Evolutionary conservation across 305 asterid species (phyloP), one percentile per base, ranked within the genome.

Genomic region (Fraxinus greggii): DNA sequence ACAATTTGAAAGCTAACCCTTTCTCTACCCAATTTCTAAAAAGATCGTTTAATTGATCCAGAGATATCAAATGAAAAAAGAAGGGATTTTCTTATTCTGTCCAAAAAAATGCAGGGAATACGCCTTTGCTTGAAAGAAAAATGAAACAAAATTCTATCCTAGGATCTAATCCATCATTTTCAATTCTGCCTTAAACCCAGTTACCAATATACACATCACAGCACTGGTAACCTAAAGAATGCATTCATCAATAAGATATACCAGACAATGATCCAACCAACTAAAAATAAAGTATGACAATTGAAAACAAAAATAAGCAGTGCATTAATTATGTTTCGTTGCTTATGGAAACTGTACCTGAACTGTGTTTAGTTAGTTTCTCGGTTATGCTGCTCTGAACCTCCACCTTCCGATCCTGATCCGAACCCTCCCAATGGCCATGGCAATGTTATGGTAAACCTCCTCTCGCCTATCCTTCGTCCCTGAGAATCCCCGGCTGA

Each of bases 351-450:
- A 45, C 17, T 79, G 63, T 83, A 88, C 88, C 81, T 75, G 76
- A 83, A 24, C 67, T 2, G 79, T 23, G 33, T 65, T 78, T 78
- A 88, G 48, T 79, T 82, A 0, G 79, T 82, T 56, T 84, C 89
- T 78, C 83, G 69, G 35, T 82, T 80, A 24, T 40, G 88, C 54
- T 12, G 54, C 35, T 79, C 87, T 24, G 88, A 56, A 32, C 87
- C 90, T 61, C 86, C 90, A 45, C 88, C 76, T 24, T 90, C 86
- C 0, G 92, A 85, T 19, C 91, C 87, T 0, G 92, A 86, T 40
- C 89, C 94, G 69, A 84, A 81, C 17, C 88, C 91, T 32, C 90
- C 89, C 82, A 88, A 86, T 8, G 88, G 81, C 95, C 92, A 89
- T n/a, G 94, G 97, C 87, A 92, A 72, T 1, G 90, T 69, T 33